These are phyloP conservation scores for Fusarium sp. DNA, from an alignment of 2,329 filamentous ascomycete species.

Conservation along the genomic window DNA sequence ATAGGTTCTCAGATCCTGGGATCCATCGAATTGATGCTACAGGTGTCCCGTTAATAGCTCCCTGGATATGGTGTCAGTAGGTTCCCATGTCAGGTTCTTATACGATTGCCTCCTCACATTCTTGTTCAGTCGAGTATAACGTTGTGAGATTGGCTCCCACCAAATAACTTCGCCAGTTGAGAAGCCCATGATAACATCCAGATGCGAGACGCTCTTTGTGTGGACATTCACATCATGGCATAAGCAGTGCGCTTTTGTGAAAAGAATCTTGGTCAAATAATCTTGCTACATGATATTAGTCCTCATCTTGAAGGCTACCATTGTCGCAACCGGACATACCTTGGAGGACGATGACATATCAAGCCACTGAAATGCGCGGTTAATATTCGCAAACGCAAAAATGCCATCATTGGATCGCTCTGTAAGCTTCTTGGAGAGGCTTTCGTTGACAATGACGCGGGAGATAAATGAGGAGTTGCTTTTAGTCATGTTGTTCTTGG, in stretches of 20 bases:
- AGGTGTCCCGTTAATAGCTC: conserved; percentile 86
- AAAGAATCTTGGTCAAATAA: conserved; percentile 93
- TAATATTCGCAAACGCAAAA: conserved; percentile 95
- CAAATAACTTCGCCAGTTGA: conserved; percentile 97
- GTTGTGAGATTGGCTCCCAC: conserved; percentile 97
- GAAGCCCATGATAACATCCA: conserved; percentile 95
- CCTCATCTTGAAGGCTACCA: background rate
- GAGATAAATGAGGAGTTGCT: conserved; percentile 99
- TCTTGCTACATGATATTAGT: conserved; percentile 73
- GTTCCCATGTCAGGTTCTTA: background rate
- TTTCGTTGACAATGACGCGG: conserved; percentile 92
- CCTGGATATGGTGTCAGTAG: conserved; percentile 62
- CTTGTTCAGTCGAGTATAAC: conserved; percentile 96
- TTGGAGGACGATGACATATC: conserved; percentile 84
- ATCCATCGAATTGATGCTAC: conserved; percentile 93
- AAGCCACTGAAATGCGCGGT: conserved; percentile 95
- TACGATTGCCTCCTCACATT: conserved; percentile 69
- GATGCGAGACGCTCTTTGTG: conserved; percentile 82
- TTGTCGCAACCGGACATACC: conserved; percentile 54
- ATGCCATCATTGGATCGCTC: conserved; percentile 84
- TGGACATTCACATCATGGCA: conserved; percentile 92
- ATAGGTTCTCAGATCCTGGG: conserved; percentile 91
- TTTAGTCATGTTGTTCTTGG: conserved; percentile 98
- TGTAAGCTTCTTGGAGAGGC: conserved; percentile 79
- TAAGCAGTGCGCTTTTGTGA: conserved; percentile 94